These are phyloP conservation scores for Beta corolliflora DNA, from an alignment of 179 eudicot genomes.

Conservation along the genomic window DNA sequence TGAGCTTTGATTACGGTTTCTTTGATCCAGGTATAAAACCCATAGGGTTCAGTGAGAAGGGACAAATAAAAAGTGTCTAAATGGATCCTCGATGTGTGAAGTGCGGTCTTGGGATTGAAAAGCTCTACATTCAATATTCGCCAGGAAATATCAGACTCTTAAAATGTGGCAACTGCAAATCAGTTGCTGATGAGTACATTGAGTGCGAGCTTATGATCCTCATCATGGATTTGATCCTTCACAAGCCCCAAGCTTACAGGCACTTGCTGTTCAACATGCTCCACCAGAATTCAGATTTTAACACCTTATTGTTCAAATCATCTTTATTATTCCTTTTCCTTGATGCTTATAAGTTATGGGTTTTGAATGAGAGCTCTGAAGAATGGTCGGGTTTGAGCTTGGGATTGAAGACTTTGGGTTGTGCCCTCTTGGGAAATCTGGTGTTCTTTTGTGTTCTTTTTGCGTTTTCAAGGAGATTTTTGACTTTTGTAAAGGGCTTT, in stretches of 20 bases:
- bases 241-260: conserved; percentile 82
- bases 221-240: conserved; percentile 76
- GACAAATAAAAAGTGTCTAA: background rate
- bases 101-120: conserved; percentile 55
- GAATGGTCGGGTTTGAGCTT: conserved; percentile 25
- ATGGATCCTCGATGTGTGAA: conserved; percentile 58
- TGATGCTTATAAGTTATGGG: conserved; percentile 43
- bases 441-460: conserved; percentile 27
- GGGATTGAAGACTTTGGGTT: conserved; percentile 24
- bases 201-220: conserved; percentile 90
- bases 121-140: conserved; percentile 68
- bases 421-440: conserved; percentile 32
- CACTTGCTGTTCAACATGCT: conserved; percentile 79
- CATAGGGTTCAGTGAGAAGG: conserved; percentile 11
- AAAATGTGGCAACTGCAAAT: conserved; percentile 68
- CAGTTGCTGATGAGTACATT: conserved; percentile 78
- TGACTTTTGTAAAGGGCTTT: conserved; percentile 40
- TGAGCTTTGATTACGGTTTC: conserved; percentile 7
- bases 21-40: conserved; percentile 15
- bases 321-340: conserved; percentile 28
- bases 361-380: conserved; percentile 26
- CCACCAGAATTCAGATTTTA: conserved; percentile 34
- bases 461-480: conserved; percentile 20
- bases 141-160: conserved; percentile 73
- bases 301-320: conserved; percentile 35